Conservation (phyloP, 768 basidiomycete genomes). For the Boletus pseudo-olivaceus region DNA sequence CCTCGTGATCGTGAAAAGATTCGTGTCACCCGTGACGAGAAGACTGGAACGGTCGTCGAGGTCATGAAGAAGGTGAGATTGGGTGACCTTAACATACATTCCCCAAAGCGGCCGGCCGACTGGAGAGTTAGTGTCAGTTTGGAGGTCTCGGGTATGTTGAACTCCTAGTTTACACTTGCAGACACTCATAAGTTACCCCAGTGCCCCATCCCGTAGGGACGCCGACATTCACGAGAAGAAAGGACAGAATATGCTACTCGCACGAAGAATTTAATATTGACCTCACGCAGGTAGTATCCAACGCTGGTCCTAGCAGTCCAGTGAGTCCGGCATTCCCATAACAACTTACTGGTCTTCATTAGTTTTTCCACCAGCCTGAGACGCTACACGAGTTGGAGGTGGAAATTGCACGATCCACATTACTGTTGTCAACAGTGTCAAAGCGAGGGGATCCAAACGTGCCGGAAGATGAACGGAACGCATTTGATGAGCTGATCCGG, state of each 20-base stretch:
- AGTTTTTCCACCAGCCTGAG: conserved; percentile 42
- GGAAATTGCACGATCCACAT: conserved; percentile 71
- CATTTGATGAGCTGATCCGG: conserved; percentile 89
- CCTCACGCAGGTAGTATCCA: conserved; percentile 84
- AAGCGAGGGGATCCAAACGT: conserved; percentile 60
- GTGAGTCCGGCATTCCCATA: conserved; percentile 37
- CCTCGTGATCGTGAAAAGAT: conserved; percentile 51
- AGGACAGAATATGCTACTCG: conserved; percentile 88
- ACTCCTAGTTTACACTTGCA: background rate
- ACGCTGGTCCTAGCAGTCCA: conserved; percentile 41
- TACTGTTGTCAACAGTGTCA: conserved; percentile 67
- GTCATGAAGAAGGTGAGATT: conserved; percentile 78
- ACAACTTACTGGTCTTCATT: conserved; percentile 1
- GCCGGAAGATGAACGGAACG: conserved; percentile 61
- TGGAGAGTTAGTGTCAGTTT: conserved; percentile 91
- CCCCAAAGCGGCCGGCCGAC: conserved; percentile 79
- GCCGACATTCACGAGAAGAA: conserved; percentile 61
- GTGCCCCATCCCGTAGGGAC: conserved; percentile 67
- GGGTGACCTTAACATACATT: conserved; percentile 83
- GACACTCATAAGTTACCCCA: conserved; percentile 25
- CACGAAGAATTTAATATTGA: conserved; percentile 95
- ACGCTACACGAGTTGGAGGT: conserved; percentile 85
- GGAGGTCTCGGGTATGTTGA: conserved; percentile 77
- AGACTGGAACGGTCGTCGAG: conserved; percentile 58
- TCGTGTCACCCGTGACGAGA: conserved; percentile 82